These are phyloP conservation scores for Penicillium oxalicum DNA, from an alignment of 2,329 filamentous ascomycete genomes.

Conservation along the genomic window DNA sequence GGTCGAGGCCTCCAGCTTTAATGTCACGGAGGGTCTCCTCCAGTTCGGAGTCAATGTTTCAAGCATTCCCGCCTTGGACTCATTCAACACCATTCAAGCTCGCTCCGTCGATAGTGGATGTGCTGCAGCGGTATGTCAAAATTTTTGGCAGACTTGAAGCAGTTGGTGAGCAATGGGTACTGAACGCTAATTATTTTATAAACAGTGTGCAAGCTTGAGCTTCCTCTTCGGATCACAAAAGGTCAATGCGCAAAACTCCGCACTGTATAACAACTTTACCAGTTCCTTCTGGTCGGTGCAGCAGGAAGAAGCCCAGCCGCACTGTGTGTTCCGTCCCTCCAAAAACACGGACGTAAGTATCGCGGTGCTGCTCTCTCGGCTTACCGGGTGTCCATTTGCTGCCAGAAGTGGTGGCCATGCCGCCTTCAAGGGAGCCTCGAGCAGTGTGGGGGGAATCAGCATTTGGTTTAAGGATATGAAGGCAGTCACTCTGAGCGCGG, in stretches of 20 bases:
- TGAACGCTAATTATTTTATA: neutral
- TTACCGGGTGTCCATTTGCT: constrained; percentile 43
- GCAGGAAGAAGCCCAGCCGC: constrained; percentile 30
- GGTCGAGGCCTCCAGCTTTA: constrained; percentile 6
- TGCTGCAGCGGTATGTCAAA: neutral
- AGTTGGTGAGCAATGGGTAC: no score
- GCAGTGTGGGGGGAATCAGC: constrained; percentile 39
- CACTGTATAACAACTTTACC: constrained; percentile 18
- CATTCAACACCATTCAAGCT: neutral
- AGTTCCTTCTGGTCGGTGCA: constrained; percentile 33
- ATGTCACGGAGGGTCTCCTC: neutral
- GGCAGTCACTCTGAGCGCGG: constrained; percentile 21
- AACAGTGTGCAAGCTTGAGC: neutral
- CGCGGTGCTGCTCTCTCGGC: constrained; percentile 26
- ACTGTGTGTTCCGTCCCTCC: constrained; percentile 31
- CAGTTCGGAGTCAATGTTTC: constrained; percentile 6
- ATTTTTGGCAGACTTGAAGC: neutral
- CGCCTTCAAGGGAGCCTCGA: constrained; percentile 50
- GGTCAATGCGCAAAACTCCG: constrained; percentile 13
- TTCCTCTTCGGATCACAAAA: constrained; percentile 12
- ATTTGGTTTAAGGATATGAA: constrained; percentile 31
- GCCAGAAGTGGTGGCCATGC: constrained; percentile 55
- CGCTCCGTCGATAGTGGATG: constrained; percentile 4
- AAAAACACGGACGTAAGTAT: constrained; percentile 26
- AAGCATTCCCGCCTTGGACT: constrained; percentile 4